A percentile compares a stretch with the other conserved stretches of the same genome.
These are phyloP conservation scores for Golovinomyces cichoracearum DNA, from an alignment of 2,329 filamentous ascomycete species.

Conservation along the genomic window DNA sequence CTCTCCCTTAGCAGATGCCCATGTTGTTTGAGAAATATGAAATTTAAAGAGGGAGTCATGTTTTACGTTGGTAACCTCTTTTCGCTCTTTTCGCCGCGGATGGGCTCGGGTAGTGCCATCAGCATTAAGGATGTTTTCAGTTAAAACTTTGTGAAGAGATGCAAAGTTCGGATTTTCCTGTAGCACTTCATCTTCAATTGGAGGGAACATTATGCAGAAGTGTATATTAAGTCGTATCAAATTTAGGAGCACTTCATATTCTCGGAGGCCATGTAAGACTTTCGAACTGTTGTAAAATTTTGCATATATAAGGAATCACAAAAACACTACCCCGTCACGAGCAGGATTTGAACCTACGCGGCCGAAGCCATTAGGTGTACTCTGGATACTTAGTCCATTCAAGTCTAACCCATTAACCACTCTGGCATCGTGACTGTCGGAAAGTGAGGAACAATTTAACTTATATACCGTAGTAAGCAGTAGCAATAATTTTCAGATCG, in stretches of 20 bases:
- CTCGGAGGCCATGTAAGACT: too few relatives aligned
- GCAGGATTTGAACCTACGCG: conserved; percentile 17
- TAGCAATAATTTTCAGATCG: too few relatives aligned
- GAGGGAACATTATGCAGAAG: conserved; percentile 26
- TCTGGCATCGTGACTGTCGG: conserved; percentile 1
- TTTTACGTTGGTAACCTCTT: conserved; percentile 23
- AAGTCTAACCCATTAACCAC: conserved; percentile 3
- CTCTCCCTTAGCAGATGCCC: background rate
- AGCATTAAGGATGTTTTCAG: conserved; percentile 26
- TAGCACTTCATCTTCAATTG: conserved; percentile 28
- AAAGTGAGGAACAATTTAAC: background rate
- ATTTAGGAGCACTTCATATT: too few relatives aligned
- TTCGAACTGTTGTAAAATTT: too few relatives aligned
- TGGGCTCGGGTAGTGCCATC: conserved; percentile 32
- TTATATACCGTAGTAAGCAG: too few relatives aligned
- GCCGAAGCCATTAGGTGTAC: conserved; percentile 3
- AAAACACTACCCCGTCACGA: conserved; percentile 4
- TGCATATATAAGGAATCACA: too few relatives aligned
- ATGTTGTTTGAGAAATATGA: background rate
- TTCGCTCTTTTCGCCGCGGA: conserved; percentile 24
- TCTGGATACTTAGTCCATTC: background rate
- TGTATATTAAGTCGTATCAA: too few relatives aligned
- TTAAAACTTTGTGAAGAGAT: conserved; percentile 29
- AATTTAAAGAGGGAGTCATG: too few relatives aligned
- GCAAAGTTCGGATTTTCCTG: conserved; percentile 33